phyloP scores from a whole-genome alignment of 2,329 filamentous ascomycete genomes.

The Claviceps pazoutovae region DNA sequence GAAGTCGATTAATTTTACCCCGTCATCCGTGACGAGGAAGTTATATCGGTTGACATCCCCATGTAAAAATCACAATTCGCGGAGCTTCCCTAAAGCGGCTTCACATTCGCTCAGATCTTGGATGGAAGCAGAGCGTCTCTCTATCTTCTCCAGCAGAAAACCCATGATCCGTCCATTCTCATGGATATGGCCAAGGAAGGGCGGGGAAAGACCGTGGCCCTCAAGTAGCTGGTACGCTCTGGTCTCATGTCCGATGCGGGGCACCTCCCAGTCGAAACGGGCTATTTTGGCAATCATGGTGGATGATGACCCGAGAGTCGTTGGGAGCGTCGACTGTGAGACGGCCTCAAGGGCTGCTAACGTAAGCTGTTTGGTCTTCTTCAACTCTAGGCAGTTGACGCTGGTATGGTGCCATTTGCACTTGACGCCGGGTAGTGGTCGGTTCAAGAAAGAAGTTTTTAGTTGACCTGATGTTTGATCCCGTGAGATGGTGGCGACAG shows the following conservation, averaged over 20 bases:
- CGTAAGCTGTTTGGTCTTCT: not conserved
- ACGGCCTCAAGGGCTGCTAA: not conserved
- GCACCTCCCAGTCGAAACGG: slow-evolving; percentile 20
- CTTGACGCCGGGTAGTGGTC: slow-evolving; percentile 9
- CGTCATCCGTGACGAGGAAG: slow-evolving; percentile 18
- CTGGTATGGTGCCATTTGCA: not conserved
- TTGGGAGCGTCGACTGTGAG: not conserved
- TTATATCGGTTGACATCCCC: slow-evolving; percentile 25
- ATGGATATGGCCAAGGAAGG: slow-evolving; percentile 21
- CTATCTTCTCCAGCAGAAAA: slow-evolving; percentile 20
- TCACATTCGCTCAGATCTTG: slow-evolving; percentile 17
- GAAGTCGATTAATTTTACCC: slow-evolving; percentile 20
- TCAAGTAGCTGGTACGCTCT: slow-evolving; percentile 16
- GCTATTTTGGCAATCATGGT: slow-evolving; percentile 17
- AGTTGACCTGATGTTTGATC: slow-evolving; percentile 13
- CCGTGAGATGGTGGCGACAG: slow-evolving; percentile 12
- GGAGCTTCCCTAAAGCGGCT: slow-evolving; percentile 13
- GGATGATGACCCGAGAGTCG: not conserved
- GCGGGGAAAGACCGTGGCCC: slow-evolving; percentile 16
- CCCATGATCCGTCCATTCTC: slow-evolving; percentile 21
- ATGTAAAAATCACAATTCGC: slow-evolving; percentile 18
- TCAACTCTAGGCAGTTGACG: not conserved
- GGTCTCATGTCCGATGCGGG: slow-evolving; percentile 18
- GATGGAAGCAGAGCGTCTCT: slow-evolving; percentile 16
- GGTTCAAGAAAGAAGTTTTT: slow-evolving; percentile 12